These are phyloP conservation scores for Pseudonectria buxi DNA, from an alignment of 2,329 filamentous ascomycete genomes.

Conservation along the genomic window DNA sequence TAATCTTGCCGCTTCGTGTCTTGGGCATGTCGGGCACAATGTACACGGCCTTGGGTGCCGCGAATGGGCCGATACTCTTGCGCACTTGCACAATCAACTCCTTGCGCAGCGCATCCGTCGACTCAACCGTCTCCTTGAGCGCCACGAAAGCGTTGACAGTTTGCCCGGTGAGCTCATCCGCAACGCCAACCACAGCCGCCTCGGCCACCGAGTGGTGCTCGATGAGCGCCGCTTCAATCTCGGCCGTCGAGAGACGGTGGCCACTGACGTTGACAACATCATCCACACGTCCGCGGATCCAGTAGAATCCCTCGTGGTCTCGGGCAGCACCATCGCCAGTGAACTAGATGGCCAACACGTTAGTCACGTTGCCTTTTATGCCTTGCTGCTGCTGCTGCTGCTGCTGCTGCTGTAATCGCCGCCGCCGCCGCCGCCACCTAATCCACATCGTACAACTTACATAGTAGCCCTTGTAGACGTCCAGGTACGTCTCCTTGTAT, in stretches of 20 bases:
- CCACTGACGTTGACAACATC: slow-evolving; percentile 98
- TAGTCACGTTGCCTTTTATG: not conserved
- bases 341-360: slow-evolving; percentile 53
- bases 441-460: slow-evolving; percentile 46
- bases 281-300: slow-evolving; percentile 97
- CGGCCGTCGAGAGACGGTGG: slow-evolving; percentile 90
- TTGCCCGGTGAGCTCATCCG: slow-evolving; percentile 92
- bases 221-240: slow-evolving; percentile 94
- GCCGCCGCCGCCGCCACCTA: no score
- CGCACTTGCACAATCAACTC: slow-evolving; percentile 91
- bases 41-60: slow-evolving; percentile 88
- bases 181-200: slow-evolving; percentile 87
- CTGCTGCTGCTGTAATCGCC: no score
- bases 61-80: slow-evolving; percentile 96
- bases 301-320: slow-evolving; percentile 98
- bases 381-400: no score
- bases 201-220: slow-evolving; percentile 88
- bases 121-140: slow-evolving; percentile 77
- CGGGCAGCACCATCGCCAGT: slow-evolving; percentile 90
- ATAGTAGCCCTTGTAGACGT: slow-evolving; percentile 97
- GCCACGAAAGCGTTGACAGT: slow-evolving; percentile 95
- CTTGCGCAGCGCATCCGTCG: slow-evolving; percentile 76
- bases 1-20: slow-evolving; percentile 97
- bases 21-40: slow-evolving; percentile 92
- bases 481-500: slow-evolving; percentile 98